These are phyloP conservation scores for Aspergillus texensis DNA, from an alignment of 2,329 filamentous ascomycete genomes.

Conservation along the genomic window DNA sequence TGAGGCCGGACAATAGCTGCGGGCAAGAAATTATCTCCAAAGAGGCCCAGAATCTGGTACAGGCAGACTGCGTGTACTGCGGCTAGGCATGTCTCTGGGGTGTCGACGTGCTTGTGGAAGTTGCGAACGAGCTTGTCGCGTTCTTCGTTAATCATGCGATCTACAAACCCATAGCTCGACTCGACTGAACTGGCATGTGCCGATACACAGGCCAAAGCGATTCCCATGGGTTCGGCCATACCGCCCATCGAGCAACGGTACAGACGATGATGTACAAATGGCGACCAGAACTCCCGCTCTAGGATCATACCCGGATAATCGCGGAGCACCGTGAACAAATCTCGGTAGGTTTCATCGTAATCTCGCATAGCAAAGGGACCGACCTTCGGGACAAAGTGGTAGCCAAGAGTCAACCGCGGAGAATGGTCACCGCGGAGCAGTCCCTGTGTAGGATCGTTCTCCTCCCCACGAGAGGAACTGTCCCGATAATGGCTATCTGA, in stretches of 20 bases:
- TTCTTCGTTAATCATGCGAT: slow-evolving; percentile 16
- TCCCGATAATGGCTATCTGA: not conserved
- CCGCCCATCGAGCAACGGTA: slow-evolving; percentile 18
- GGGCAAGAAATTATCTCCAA: slow-evolving; percentile 13
- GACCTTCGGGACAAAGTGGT: slow-evolving; percentile 9
- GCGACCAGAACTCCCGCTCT: slow-evolving; percentile 20
- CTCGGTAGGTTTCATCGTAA: slow-evolving; percentile 9
- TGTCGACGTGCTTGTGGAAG: slow-evolving; percentile 12
- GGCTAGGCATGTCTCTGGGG: slow-evolving; percentile 18
- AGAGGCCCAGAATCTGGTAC: slow-evolving; percentile 20
- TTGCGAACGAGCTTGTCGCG: slow-evolving; percentile 17
- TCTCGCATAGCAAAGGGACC: not conserved
- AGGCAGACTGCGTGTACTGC: slow-evolving; percentile 21
- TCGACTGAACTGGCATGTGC: slow-evolving; percentile 15
- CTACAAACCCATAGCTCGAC: slow-evolving; percentile 16
- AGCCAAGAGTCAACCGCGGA: slow-evolving; percentile 9
- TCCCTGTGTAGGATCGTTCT: not conserved
- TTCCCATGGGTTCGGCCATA: slow-evolving; percentile 18
- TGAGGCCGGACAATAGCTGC: not conserved
- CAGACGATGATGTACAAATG: slow-evolving; percentile 19
- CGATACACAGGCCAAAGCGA: slow-evolving; percentile 16
- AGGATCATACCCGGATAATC: slow-evolving; percentile 17
- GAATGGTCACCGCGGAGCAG: slow-evolving; percentile 5
- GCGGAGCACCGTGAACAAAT: slow-evolving; percentile 13
- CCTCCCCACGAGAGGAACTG: not conserved